Percentiles rank a stretch among this genome's conserved stretches.
phyloP scores from a whole-genome alignment of 2,329 filamentous ascomycete genomes.

The Alternaria metachromatica region DNA sequence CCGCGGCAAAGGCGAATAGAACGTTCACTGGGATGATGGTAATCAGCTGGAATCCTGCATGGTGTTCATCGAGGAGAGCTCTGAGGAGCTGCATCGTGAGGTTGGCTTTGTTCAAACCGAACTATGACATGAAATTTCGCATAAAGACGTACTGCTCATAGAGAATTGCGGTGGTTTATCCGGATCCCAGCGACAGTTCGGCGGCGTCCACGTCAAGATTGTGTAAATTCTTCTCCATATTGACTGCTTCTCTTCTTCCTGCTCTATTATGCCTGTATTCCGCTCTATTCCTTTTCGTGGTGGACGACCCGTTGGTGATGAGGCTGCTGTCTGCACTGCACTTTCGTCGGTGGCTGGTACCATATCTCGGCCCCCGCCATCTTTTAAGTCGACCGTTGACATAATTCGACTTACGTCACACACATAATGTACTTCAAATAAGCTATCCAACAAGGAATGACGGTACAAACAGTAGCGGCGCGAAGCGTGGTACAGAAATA shows the following conservation, averaged over 20 bases:
- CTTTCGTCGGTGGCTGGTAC: not conserved
- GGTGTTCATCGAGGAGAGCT: not conserved
- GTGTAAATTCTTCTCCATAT: slow-evolving; percentile 31
- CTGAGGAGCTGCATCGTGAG: not conserved
- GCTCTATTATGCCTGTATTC: not conserved
- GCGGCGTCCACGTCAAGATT: slow-evolving; percentile 65
- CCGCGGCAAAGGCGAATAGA: slow-evolving; percentile 71
- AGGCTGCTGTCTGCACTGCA: not conserved
- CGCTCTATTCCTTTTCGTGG: not conserved
- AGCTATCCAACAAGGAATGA: slow-evolving; percentile 1
- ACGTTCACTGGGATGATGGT: slow-evolving; percentile 62
- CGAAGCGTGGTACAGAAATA: not conserved
- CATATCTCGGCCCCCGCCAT: not conserved
- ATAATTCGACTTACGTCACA: not conserved
- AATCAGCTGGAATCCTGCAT: not conserved
- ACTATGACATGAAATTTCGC: not conserved
- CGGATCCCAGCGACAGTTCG: slow-evolving; percentile 71
- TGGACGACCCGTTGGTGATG: not conserved
- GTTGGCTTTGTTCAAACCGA: not conserved
- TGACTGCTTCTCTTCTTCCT: slow-evolving; percentile 4
- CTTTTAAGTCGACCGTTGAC: not conserved
- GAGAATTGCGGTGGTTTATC: slow-evolving; percentile 71
- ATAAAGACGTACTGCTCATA: slow-evolving; percentile 51
- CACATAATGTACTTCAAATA: slow-evolving; percentile 1
- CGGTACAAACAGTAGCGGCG: not conserved